A percentile compares a stretch with the other conserved stretches of the same genome.
Conservation (phyloP, 192 early-diverging fungal genomes). For the Gryganskiella cystojenkinii region DNA sequence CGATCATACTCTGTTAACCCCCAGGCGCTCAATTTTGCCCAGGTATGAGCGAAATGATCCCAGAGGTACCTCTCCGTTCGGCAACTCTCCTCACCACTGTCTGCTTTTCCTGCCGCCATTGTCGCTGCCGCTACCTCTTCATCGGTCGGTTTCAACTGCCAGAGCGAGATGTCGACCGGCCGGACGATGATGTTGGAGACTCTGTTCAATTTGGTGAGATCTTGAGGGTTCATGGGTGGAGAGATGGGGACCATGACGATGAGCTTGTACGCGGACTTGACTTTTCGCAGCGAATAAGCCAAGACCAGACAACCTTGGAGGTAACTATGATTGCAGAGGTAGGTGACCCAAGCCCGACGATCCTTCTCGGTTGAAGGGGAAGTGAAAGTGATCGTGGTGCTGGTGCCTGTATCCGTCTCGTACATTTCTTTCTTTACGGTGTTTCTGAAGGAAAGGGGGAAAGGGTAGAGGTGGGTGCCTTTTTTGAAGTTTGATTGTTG, state of each 20-base stretch:
- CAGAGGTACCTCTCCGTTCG: constrained; percentile 17
- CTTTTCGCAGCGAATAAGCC: constrained; percentile 19
- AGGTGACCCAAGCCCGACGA: constrained; percentile 11
- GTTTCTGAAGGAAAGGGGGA: not conserved
- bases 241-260: constrained; percentile 21
- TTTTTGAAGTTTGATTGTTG: too few relatives aligned
- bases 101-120: too few relatives aligned
- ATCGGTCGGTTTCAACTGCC: not conserved
- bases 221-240: not conserved
- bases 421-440: too few relatives aligned
- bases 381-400: too few relatives aligned
- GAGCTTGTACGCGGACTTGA: constrained; percentile 16
- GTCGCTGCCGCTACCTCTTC: too few relatives aligned
- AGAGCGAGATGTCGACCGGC: constrained; percentile 8
- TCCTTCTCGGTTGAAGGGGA: not conserved
- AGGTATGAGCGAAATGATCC: constrained; percentile 42
- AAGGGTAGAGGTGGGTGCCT: not conserved
- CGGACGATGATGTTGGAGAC: constrained; percentile 9
- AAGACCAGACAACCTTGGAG: constrained; percentile 17
- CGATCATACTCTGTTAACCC: constrained; percentile 63
- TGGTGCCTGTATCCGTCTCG: too few relatives aligned
- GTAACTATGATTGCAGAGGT: constrained; percentile 7
- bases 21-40: constrained; percentile 79
- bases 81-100: too few relatives aligned
- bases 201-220: not conserved